Evolutionary conservation across 2,329 filamentous ascomycete genomes (phyloP).

Genomic region (Fusarium chuoi): DNA sequence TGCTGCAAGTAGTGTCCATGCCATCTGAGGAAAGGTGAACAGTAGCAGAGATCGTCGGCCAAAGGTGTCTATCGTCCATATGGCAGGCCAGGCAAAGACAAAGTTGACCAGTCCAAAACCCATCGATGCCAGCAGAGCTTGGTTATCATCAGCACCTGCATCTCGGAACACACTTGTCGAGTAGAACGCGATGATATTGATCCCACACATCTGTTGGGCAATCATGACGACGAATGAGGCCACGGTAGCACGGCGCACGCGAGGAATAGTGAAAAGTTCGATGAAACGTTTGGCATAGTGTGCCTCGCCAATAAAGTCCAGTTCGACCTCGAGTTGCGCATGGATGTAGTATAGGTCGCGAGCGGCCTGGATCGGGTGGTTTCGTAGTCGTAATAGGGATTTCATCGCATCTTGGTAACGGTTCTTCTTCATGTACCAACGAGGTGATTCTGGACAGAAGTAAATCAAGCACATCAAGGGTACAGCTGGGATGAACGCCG

Average conservation of each 20-base stretch:
- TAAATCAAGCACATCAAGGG: slow-evolving; percentile 69
- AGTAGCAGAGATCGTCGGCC: slow-evolving; percentile 62
- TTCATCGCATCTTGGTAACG: slow-evolving; percentile 69
- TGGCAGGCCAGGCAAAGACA: slow-evolving; percentile 66
- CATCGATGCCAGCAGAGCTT: slow-evolving; percentile 68
- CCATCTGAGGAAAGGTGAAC: slow-evolving; percentile 56
- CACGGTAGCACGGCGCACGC: slow-evolving; percentile 76
- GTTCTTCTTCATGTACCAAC: slow-evolving; percentile 75
- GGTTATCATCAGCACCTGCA: slow-evolving; percentile 64
- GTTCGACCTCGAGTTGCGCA: slow-evolving; percentile 71
- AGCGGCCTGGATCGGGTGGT: slow-evolving; percentile 66
- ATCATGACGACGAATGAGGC: slow-evolving; percentile 86
- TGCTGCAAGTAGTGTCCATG: slow-evolving; percentile 53
- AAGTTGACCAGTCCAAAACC: slow-evolving; percentile 70
- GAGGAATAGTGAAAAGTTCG: slow-evolving; percentile 75
- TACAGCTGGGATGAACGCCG: slow-evolving; percentile 70
- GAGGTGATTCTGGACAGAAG: slow-evolving; percentile 72
- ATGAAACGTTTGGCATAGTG: slow-evolving; percentile 71
- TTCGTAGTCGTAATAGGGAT: slow-evolving; percentile 63
- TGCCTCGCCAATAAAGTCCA: slow-evolving; percentile 58
- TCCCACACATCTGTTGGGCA: slow-evolving; percentile 75
- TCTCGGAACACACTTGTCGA: slow-evolving; percentile 70
- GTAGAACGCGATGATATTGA: slow-evolving; percentile 83
- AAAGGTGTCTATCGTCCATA: slow-evolving; percentile 69
- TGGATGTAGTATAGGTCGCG: slow-evolving; percentile 73